Base-by-base conservation (phyloP, 257 asterid species). In the Penstemon davidsonii region DNA sequence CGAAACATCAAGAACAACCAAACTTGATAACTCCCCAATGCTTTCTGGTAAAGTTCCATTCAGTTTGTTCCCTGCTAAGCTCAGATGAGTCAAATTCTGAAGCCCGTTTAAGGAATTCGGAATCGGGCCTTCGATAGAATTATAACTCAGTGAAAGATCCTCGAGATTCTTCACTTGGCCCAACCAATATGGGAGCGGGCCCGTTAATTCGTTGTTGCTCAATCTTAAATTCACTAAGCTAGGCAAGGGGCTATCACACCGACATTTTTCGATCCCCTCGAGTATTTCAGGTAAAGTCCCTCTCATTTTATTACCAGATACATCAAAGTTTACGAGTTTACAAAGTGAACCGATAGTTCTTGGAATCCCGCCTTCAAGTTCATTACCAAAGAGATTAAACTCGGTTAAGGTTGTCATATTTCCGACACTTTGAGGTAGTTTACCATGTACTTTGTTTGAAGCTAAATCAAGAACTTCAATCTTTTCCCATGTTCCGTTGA, bases 31-130 rank as follows among this genome's bases (percentile, higher is more conserved):
- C 47, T 69, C 25, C 49, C 86, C 90, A 42, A 85, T 51, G 62
- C 80, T 74, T 62, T 75, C 69, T 0, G 85, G 78, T 25, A 82
- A 76, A 19, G 81, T 71, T 64, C 87, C 87, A 46, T 58, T 75
- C 11, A 85, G 55, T 55, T 73, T 76, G 68, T 85, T 85, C 45
- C 75, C 62, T 18, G 73, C 66, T 66, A 82, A 64, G 43, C 67
- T 19, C 73, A 78, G 52, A 58, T 33, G 8, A 33, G 68, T 60
- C 78, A 85, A 57, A 49, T 77, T 67, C 50, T 15, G 54, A 5
- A 81, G 78, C 12, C 71, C 62, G 54, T 84, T 87, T 51, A 86
- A 39, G 61, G 87, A 83, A 67, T 46, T 76, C 18, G 88, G 89
- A 41, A 86, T 61, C 54, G 70, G 64, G 40, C 89, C 91, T 61